A percentile compares a stretch with the other conserved stretches of the same genome.
Conservation (phyloP, 1,284 basidiomycete species). For the Rhodotorula sp. region DNA sequence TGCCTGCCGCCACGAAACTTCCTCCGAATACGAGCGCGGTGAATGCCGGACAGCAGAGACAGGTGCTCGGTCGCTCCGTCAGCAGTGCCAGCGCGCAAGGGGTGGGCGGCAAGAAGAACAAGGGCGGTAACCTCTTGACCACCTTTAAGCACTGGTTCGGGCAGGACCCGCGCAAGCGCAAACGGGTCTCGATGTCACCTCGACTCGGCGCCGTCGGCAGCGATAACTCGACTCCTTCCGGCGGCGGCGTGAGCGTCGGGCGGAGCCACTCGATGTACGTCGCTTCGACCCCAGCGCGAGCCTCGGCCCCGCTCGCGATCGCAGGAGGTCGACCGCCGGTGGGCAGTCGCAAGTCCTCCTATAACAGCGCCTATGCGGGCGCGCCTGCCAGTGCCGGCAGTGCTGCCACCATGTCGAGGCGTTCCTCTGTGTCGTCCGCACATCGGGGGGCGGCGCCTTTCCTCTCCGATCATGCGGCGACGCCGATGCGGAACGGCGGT, state of each 20-base stretch:
- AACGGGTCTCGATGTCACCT: constrained; percentile 14
- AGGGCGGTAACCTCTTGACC: constrained; percentile 50
- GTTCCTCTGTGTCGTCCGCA: constrained; percentile 45
- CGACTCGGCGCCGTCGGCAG: constrained; percentile 1
- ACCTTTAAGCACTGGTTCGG: constrained; percentile 54
- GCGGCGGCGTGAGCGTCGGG: background rate
- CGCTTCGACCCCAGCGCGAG: constrained; percentile 23
- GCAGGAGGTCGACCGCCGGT: constrained; percentile 20
- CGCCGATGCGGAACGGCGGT: background rate
- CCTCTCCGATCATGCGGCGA: constrained; percentile 7
- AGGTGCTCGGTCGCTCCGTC: constrained; percentile 24
- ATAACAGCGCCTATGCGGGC: constrained; percentile 46
- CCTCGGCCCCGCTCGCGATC: background rate
- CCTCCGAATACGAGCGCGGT: no score
- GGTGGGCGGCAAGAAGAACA: constrained; percentile 45
- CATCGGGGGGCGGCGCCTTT: constrained; percentile 36
- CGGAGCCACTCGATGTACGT: constrained; percentile 27
- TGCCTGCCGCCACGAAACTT: constrained; percentile 1
- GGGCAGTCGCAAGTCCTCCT: constrained; percentile 47
- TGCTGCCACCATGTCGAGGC: constrained; percentile 41
- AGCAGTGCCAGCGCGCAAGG: constrained; percentile 25
- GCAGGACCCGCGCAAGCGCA: constrained; percentile 52
- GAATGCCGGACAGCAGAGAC: no score
- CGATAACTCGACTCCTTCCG: background rate
- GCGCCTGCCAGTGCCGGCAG: background rate